Evolutionary conservation across 148 eudicot species (phyloP), one percentile per base, ranked within the genome.

Genomic region (Fallopia convolvulus): DNA sequence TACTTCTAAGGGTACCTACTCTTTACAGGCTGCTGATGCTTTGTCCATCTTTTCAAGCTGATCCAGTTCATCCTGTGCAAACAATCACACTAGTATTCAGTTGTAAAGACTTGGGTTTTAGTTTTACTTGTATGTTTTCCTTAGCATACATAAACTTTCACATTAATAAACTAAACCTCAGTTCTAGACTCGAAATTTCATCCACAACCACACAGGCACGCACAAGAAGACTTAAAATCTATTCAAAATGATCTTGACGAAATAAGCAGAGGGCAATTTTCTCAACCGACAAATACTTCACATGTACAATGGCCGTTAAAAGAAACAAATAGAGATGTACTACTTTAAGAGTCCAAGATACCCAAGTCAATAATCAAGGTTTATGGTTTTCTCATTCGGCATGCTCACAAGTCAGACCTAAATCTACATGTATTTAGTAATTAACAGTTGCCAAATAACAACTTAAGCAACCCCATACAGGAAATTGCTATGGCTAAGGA

Each of bases 11-110:
- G 33, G 18, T 79, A 86, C 94, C 89, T 87, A 92, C 97, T 92
- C 97, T 79, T 86, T 87, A 81, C 97, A 89, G 20, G 79, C 86
- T 32, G 89, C 82, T 41, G 97, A 89, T 3, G 92, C 89, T 61
- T 81, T 80, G 42, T 92, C 95, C 76, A 81, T 85, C 74, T 88
- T 88, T 5, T 86, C 90, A 60, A 92, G 91, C 75, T 84, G 83
- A 75, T 92, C 93, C 82, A 92, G 82, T 86, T 94, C 98, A 77
- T 90, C 94, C 97, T 92, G 86, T 53, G 32, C 12, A 58, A 2
- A 8, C 26, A 58, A 20, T 20, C 12, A 58, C 12, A n/a, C 23
- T 20, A 36, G 39, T 36, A 55, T 55, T 55, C 60, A 55, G 60
- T 55, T 55, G 17, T 53, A 53, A 21, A 17, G 21, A 55, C 20